A percentile compares a stretch with the other conserved stretches of the same genome.
These are phyloP conservation scores for Hanseniaspora taiwanica DNA, from an alignment of 805 yeast species.

Conservation along the genomic window DNA sequence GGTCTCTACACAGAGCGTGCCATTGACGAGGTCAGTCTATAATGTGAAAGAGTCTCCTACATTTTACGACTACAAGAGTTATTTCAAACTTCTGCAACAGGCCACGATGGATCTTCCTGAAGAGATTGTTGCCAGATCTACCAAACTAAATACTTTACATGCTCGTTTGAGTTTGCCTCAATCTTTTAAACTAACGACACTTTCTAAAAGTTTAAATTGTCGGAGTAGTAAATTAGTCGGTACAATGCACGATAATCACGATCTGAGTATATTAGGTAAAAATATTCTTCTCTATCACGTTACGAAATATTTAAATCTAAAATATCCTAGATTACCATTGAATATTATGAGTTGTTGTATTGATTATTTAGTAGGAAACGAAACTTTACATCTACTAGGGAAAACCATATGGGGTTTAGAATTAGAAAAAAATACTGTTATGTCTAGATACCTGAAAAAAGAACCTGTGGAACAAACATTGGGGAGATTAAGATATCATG, in stretches of 20 bases:
- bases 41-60: slow-evolving; percentile 5
- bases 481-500: slow-evolving; percentile 51
- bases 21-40: not conserved
- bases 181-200: slow-evolving; percentile 43
- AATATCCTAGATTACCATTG: slow-evolving; percentile 84
- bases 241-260: slow-evolving; percentile 57
- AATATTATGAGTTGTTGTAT: slow-evolving; percentile 63
- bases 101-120: slow-evolving; percentile 25
- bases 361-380: slow-evolving; percentile 59
- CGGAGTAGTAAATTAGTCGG: slow-evolving; percentile 24
- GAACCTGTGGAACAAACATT: slow-evolving; percentile 54
- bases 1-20: too few species aligned
- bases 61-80: slow-evolving; percentile 14
- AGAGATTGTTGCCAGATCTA: slow-evolving; percentile 42
- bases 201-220: slow-evolving; percentile 74
- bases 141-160: slow-evolving; percentile 69
- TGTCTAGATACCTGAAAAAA: slow-evolving; percentile 53
- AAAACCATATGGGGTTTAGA: slow-evolving; percentile 76
- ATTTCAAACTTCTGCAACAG: slow-evolving; percentile 13
- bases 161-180: slow-evolving; percentile 56
- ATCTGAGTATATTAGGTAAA: slow-evolving; percentile 73
- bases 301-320: slow-evolving; percentile 55
- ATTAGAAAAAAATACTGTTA: slow-evolving; percentile 46
- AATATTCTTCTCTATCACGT: slow-evolving; percentile 63
- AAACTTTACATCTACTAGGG: slow-evolving; percentile 54